Base-by-base conservation (phyloP, 495 filamentous ascomycete genomes). In the Sporormia fimetaria region DNA sequence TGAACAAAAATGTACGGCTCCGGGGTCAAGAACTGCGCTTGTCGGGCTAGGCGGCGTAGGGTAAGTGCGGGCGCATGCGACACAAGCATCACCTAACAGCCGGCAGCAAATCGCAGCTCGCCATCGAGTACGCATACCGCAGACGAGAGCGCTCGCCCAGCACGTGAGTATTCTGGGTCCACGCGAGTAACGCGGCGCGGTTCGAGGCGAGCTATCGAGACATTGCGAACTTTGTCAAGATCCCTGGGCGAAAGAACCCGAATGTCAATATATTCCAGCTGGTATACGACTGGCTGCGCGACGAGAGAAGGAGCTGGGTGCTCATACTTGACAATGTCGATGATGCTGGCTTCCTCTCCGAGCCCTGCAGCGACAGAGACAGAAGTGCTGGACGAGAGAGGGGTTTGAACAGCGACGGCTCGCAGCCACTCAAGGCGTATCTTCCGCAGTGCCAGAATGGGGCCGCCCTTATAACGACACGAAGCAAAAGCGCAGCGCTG, bases 321-420 rank as follows among this genome's bases (percentile, higher is more conserved):
- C 42, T 74, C 40, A 52, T 71, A n/a, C 56, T 74, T 18, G 69
- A 75, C 47, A 73, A 70, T 40, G 68, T 65, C 6, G 68, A 74
- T 49, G 63, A 72, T 47, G 37, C 49, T 5, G 54, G 63, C 17
- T 20, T 64, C n/a, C 62, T 67, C 51, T 57, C 25, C 29, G 4
- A 28, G 16, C 21, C 6, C 44, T 2, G 3, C 6, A 17, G 25
- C 17, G 22, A 33, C 14, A 33, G 30, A n/a, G 17, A 10, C 10
- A 28, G 20, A 9, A 33, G 3, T 12, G 15, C 28, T 33, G 22
- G 12, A 22, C 15, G n/a, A 25, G 21, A 6, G 9, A 15, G 12
- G n/a, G 9, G 37, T 14, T 6, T 11, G 9, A 36, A 15, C 36
- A 8, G 37, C 31, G 31, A 7, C 17, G 7, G 31, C 17, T 14